phyloP scores from a whole-genome alignment of 2,329 filamentous ascomycete species.

The Cyclaneusma minus region DNA sequence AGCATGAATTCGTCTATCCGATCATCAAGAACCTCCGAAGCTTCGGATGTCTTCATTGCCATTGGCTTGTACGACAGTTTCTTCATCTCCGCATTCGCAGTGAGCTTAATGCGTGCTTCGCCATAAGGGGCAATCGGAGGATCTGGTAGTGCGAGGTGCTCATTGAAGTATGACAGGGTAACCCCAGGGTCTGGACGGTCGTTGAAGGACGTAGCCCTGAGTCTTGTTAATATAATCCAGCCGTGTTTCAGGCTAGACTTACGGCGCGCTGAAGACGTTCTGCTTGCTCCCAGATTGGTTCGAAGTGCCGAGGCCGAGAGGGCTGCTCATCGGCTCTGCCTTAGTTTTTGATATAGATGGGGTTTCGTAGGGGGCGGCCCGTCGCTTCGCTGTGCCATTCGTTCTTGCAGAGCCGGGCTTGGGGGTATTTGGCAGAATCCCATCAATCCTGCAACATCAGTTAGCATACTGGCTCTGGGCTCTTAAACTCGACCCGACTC shows the following conservation, averaged over 20 bases:
- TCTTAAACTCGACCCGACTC: conserved; percentile 21
- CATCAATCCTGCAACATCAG: conserved; percentile 38
- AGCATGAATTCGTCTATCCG: conserved; percentile 77
- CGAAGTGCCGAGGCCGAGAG: conserved; percentile 27
- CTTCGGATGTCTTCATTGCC: conserved; percentile 86
- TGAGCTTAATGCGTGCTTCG: conserved; percentile 70
- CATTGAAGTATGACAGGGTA: conserved; percentile 69
- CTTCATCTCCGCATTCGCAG: conserved; percentile 73
- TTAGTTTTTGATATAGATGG: conserved; percentile 31
- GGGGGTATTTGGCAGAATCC: conserved; percentile 49
- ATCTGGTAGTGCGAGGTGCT: conserved; percentile 50
- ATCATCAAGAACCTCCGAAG: conserved; percentile 87
- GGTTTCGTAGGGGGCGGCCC: conserved; percentile 23
- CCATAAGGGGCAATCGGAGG: conserved; percentile 55
- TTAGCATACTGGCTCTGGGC: conserved; percentile 12
- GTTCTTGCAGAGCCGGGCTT: conserved; percentile 14
- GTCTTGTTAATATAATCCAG: conserved; percentile 1
- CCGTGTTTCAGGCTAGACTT: conserved; percentile 4
- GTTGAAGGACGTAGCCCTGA: conserved; percentile 49
- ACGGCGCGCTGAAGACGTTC: conserved; percentile 8
- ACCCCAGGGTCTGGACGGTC: conserved; percentile 69
- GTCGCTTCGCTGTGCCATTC: conserved; percentile 13
- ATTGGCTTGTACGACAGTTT: conserved; percentile 87
- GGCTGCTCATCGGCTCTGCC: conserved; percentile 26
- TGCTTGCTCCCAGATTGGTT: conserved; percentile 10